Evolutionary conservation across 164 flowering plant genomes (phyloP), one percentile per base, ranked within the genome.

Genomic region (Tetrastigma voinierianum): DNA sequence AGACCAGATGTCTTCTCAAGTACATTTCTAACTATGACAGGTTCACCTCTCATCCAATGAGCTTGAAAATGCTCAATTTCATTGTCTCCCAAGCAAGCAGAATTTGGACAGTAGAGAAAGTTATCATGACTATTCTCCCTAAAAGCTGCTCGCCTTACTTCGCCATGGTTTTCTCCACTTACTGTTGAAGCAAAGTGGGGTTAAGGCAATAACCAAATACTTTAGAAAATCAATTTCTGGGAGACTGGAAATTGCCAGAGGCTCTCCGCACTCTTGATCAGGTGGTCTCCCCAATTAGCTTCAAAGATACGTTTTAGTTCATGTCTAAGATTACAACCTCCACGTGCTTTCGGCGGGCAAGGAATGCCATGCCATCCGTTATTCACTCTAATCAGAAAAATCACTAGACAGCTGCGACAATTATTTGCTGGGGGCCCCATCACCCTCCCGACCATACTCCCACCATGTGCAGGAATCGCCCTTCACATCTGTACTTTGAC

Each of bases 41-140:
- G 97, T 71, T 88, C 93, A 56, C 93, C 94, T 69, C 74, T 79
- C 71, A 67, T 73, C 96, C 97, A 92, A 46, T 90, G 97, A 73
- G 25, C 73, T 67, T 87, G 96, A 69, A 90, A 92, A 81, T 92
- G 96, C 60, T 82, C 83, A 63, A 82, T 71, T 2, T 77, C 87
- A 52, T 70, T 68, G 12, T 75, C 79, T 43, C 66, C 75, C 55
- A 77, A 48, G 20, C 80, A 57, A 49, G 65, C 49, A 53, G 88
- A 86, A 78, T 68, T 73, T 24, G 97, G 94, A 61, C 91, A 82
- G 71, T 84, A 90, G 46, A 92, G 71, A 68, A 70, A 84, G 66
- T 92, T 87, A 59, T 92, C 97, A 62, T 51, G 24, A 67, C 74
- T 52, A 19, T 75, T 61, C 57, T 79, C 77, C 70, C 96, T 76